These are phyloP conservation scores for Penicillium coffeae DNA, from an alignment of 495 filamentous ascomycete genomes.

Conservation along the genomic window DNA sequence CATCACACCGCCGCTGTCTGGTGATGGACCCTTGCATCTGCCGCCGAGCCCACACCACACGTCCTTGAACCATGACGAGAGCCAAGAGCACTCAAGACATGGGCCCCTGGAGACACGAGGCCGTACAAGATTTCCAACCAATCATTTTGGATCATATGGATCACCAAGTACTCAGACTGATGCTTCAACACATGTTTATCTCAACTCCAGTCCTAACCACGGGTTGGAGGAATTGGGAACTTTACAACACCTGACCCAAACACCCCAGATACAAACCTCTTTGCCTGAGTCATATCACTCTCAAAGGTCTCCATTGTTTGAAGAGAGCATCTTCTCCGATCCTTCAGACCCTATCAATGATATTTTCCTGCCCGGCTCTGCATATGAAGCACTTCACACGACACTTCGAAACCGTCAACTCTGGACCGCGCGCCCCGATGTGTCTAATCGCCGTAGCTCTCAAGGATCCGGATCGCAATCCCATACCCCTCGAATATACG, in stretches of 20 bases:
- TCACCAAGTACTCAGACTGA: slow-evolving; percentile 1
- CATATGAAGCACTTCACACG: slow-evolving; percentile 33
- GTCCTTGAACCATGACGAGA: neutral
- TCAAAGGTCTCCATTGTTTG: slow-evolving; percentile 21
- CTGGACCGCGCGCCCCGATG: slow-evolving; percentile 28
- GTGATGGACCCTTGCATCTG: slow-evolving; percentile 8
- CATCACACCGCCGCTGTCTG: slow-evolving; percentile 15
- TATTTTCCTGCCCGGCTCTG: slow-evolving; percentile 33
- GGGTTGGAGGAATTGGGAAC: slow-evolving; percentile 23
- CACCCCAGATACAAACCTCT: slow-evolving; percentile 5
- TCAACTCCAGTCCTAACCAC: slow-evolving; percentile 28
- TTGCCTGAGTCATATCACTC: slow-evolving; percentile 17
- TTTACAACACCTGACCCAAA: slow-evolving; percentile 11
- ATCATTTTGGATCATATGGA: slow-evolving; percentile 4
- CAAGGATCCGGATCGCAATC: slow-evolving; percentile 8
- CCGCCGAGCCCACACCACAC: neutral
- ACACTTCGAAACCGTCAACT: slow-evolving; percentile 32
- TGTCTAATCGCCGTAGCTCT: slow-evolving; percentile 21
- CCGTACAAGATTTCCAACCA: neutral
- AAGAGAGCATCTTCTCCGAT: slow-evolving; percentile 25
- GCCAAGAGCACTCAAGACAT: neutral
- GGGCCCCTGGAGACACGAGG: neutral
- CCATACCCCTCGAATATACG: slow-evolving; percentile 8
- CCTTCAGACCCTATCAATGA: slow-evolving; percentile 23
- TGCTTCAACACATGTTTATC: slow-evolving; percentile 19